Base-by-base conservation (phyloP, 345 rosid genomes). In the Bretschneidera sinensis region DNA sequence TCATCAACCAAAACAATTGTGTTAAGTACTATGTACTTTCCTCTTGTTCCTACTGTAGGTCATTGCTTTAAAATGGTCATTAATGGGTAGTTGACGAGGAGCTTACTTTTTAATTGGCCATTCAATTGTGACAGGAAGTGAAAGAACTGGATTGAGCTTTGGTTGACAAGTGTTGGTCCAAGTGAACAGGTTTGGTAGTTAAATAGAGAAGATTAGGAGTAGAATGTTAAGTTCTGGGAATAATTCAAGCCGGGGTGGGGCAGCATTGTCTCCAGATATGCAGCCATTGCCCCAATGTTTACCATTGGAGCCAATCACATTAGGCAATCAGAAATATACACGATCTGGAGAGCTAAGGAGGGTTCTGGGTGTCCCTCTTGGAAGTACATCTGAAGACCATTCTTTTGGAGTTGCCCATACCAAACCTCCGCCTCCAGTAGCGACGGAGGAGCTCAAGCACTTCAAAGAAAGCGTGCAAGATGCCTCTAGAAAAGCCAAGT, bases 381-480 rank as follows among this genome's bases (percentile, higher is more conserved):
- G 87, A 55, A 82, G 70, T 35, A 70, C 81, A 9, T 68, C 84
- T 1, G 92, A 88, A 65, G 97, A 87, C 2, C 79, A 77, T 76
- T 77, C 88, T 28, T 79, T 83, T 66, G 92, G 82, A 61, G 80
- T 64, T 74, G 64, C 82, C 15, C 84, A 78, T 63, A 68, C 79
- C 11, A 90, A 78, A 74, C 82, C 78, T 62, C 35, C 83, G 49
- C 82, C 89, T 58, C 85, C 90, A 5, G 80, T 79, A 43, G 88
- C 91, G 18, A 75, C 80, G 1, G 95, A 88, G 73, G 96, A 94
- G 79, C 86, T 94, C 19, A 94, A 84, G 74, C 83, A 80, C 50
- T 77, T 84, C 19, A 94, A 94, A 82, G 97, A 87, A 69, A 89
- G 95, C 66, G 90, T 94, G 68, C 79, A 78, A 71, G 95, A 84